Conservation (phyloP, 2,329 filamentous ascomycete species). For the Penicillium digitatum region DNA sequence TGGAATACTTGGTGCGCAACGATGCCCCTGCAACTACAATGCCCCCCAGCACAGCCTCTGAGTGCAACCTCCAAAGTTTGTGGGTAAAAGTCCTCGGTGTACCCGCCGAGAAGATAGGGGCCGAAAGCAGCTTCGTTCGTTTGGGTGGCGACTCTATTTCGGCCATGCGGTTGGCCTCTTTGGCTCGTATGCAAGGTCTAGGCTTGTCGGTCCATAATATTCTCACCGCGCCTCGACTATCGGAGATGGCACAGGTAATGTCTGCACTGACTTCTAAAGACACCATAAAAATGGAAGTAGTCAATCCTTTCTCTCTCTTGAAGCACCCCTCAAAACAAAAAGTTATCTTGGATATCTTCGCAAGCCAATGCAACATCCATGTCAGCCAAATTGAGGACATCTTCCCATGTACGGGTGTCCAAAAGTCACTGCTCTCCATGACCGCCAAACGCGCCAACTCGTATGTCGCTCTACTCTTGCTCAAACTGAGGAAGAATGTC, state of each 20-base stretch:
- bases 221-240: neutral
- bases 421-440: neutral
- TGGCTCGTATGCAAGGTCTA: neutral
- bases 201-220: neutral
- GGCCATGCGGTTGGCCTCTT: neutral
- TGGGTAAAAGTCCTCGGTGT: neutral
- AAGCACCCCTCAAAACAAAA: neutral
- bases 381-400: neutral
- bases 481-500: neutral
- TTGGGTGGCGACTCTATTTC: neutral
- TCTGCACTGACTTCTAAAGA: neutral
- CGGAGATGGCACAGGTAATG: neutral
- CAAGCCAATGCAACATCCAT: neutral
- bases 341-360: neutral
- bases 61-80: neutral
- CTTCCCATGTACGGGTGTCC: neutral
- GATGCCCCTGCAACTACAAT: neutral
- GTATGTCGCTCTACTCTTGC: neutral
- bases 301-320: neutral
- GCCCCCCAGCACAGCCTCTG: neutral
- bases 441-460: neutral
- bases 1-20: neutral
- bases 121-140: neutral
- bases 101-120: neutral
- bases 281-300: neutral